Base-by-base conservation (phyloP, 441 rosid genomes). In the Pelargonium myrrhifolium region DNA sequence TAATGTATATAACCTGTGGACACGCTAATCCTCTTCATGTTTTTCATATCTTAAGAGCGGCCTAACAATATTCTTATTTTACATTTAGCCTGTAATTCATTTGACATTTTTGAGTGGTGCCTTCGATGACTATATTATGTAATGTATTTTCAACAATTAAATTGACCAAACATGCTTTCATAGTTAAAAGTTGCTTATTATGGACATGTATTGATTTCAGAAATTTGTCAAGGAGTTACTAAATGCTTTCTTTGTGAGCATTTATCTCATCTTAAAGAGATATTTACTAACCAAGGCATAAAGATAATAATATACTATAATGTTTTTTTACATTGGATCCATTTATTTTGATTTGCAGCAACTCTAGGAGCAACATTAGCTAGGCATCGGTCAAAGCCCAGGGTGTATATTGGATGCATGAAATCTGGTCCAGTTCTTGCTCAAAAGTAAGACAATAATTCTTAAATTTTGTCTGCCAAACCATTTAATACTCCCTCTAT, bases 351-450 rank as follows among this genome's bases (percentile, higher is more conserved):
- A 64, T 72, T 63, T 81, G 74, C 83, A 89, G 93, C 86, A 68
- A 89, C 90, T 1, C 85, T 87, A 5, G 90, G 92, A 66, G 80
- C 93, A 67, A 89, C 89, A 18, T 76, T 89, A 72, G 77, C 75
- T 28, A 82, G 89, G 70, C 85, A 89, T 72, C 82, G 85, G 68
- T 74, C 84, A 68, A 87, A 82, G 68, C 84, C 90, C 39, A 84
- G 93, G 71, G 85, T 87, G 22, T 89, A 89, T 65, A 85, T 86
- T 47, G 96, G 96, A 39, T 89, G 96, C 81, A 89, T 89, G 96
- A 89, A 89, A 74, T 89, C 96, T 51, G 93, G 96, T 74, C 93
- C 90, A 0, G 93, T 89, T 70, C 92, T 89, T 65, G 87, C 93
- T 70, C 91, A 83, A 60, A 89, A 87, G 96, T 89, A 86, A 82